phyloP scores from a whole-genome alignment of 2,329 filamentous ascomycete genomes.

The Pseudocercospora musae region DNA sequence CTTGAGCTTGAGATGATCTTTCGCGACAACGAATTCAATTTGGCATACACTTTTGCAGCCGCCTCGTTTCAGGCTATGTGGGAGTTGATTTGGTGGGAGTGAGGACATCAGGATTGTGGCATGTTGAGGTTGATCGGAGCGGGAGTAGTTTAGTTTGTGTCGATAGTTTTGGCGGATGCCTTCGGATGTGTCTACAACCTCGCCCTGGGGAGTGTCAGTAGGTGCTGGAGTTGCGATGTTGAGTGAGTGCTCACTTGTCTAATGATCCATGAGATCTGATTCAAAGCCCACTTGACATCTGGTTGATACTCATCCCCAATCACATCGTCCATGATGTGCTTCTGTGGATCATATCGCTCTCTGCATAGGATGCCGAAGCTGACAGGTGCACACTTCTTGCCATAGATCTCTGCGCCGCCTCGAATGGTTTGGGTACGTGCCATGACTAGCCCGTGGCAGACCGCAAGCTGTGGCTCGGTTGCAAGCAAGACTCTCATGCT shows the following conservation, averaged over 20 bases:
- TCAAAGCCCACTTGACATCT: neutral
- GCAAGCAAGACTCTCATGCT: slow-evolving; percentile 35
- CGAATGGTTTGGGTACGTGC: slow-evolving; percentile 4
- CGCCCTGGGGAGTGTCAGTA: neutral
- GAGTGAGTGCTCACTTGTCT: neutral
- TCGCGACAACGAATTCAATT: neutral
- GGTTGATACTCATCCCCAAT: neutral
- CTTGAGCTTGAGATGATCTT: neutral
- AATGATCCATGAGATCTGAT: neutral
- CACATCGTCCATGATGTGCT: neutral
- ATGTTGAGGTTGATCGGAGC: neutral
- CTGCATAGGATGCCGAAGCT: neutral
- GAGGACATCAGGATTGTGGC: neutral
- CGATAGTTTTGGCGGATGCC: neutral
- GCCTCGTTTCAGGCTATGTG: neutral
- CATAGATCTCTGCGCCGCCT: neutral
- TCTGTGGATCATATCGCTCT: neutral
- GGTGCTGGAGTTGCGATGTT: too few relatives aligned
- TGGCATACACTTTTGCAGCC: neutral
- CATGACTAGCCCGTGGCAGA: slow-evolving; percentile 16
- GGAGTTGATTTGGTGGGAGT: neutral
- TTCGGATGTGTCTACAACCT: neutral
- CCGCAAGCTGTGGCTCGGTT: slow-evolving; percentile 9
- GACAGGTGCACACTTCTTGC: neutral
- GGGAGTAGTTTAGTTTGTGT: neutral